Percentiles rank a stretch among this genome's conserved stretches.
Evolutionary conservation across 371 early-diverging fungal species (phyloP).

Genomic region (Amoeboaphelidium occidentale): DNA sequence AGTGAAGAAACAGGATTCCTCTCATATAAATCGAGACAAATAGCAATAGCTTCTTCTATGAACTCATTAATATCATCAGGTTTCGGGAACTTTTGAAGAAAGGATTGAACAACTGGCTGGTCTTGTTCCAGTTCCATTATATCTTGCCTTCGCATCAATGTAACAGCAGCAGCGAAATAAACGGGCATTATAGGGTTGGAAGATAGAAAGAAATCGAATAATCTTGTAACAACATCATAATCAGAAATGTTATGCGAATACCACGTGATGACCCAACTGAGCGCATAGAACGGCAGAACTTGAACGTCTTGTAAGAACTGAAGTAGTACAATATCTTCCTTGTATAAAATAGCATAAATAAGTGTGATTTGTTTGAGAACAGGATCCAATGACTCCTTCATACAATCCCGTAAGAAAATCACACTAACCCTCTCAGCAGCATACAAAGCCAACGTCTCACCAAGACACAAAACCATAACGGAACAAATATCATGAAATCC

Average conservation of each 20-base stretch:
- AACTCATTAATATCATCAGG: too few relatives aligned
- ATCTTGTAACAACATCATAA: conserved; percentile 24
- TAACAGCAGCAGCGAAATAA: conserved; percentile 40
- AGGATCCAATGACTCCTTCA: conserved; percentile 27
- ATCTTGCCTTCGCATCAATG: too few relatives aligned
- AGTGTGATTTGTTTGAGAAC: conserved; percentile 26
- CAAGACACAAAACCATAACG: conserved; percentile 26
- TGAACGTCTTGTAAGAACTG: conserved; percentile 14
- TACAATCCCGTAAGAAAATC: conserved; percentile 37
- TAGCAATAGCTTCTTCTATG: too few relatives aligned
- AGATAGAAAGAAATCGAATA: conserved; percentile 47
- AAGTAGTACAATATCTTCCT: conserved; percentile 21
- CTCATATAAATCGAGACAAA: too few relatives aligned
- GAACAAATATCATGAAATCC: conserved; percentile 45
- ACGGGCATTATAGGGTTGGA: conserved; percentile 43
- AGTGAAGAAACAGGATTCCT: too few relatives aligned
- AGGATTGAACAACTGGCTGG: too few relatives aligned
- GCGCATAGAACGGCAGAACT: conserved; percentile 44
- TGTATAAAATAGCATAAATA: conserved; percentile 21
- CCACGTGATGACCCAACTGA: conserved; percentile 72
- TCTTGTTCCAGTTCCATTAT: too few relatives aligned
- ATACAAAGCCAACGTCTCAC: conserved; percentile 18
- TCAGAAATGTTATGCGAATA: conserved; percentile 44
- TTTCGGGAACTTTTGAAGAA: too few relatives aligned
- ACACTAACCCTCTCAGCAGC: conserved; percentile 26